A percentile compares a stretch with the other conserved stretches of the same genome.
These are phyloP conservation scores for Pseudopediastrum boryanum DNA, from an alignment of 139 green algal species.

Conservation along the genomic window DNA sequence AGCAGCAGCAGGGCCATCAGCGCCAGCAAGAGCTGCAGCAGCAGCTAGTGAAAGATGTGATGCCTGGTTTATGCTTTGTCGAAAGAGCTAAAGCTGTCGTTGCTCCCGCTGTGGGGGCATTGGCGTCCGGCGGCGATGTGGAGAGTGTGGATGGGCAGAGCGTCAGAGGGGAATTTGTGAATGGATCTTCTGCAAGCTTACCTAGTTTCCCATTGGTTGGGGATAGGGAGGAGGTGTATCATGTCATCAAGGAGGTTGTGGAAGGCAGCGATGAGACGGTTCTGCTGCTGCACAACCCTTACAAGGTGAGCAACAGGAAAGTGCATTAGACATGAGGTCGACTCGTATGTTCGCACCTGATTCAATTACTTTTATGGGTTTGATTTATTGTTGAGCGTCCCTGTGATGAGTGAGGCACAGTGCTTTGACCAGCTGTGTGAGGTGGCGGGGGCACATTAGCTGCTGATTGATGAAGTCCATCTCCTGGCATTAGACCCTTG, in stretches of 20 bases:
- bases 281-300: slow-evolving; percentile 57
- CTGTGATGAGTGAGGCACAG: not conserved
- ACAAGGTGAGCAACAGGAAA: slow-evolving; percentile 37
- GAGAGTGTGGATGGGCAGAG: not conserved
- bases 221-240: slow-evolving; percentile 44
- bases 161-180: too few species aligned
- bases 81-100: not conserved
- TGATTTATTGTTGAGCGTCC: not conserved
- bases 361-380: not conserved
- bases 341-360: not conserved
- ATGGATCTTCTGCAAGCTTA: not conserved
- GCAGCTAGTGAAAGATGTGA: slow-evolving; percentile 6
- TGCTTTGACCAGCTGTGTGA: not conserved
- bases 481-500: too few species aligned
- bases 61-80: not conserved
- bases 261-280: slow-evolving; percentile 17
- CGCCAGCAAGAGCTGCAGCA: not conserved
- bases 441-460: not conserved
- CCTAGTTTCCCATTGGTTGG: slow-evolving; percentile 14
- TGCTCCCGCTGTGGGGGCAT: not conserved
- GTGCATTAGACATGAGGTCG: not conserved
- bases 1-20: not conserved
- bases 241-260: slow-evolving; percentile 51
- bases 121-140: not conserved
- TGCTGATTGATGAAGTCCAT: too few species aligned